Base-by-base conservation (phyloP, 2,329 filamentous ascomycete species). In the Chrysosphaeria jannelii region DNA sequence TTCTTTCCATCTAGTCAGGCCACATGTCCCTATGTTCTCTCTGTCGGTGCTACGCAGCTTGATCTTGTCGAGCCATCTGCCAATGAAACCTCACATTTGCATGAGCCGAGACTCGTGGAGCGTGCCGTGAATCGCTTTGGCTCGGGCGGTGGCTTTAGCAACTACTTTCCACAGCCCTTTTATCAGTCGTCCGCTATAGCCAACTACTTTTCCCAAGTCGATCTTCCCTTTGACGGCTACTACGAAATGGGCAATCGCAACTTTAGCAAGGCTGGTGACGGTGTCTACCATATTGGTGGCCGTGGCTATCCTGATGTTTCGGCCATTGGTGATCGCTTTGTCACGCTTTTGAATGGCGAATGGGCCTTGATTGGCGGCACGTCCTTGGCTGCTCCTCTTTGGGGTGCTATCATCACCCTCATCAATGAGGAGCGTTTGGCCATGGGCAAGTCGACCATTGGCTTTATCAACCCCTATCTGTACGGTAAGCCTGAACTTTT, bases 381-480 rank as follows among this genome's bases (percentile, higher is more conserved):
- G 4, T 53, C 47, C 13, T 54, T 59, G 15, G 51, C 62, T 1
- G 41, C 56, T 1, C 67, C 67, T 0, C 42, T 58, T 1, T 57
- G 59, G 13, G 53, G 57, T 1, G 54, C 48, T 5, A 46, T 70
- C 22, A 43, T 71, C 19, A 46, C 55, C 2, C 47, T 70, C 4
- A 41, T 70, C 26, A 70, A 70, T 32, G 62, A 68, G 32, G 57
- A 53, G 1, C 44, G 58, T 16, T 38, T 66, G 10, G 39, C 47
- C 0, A 41, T 39, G 5, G 53, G 53, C 5, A 49, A 53, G 34
- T 31, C 27, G 7, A 35, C 43, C 1, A 26, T 50, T 0, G 41
- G 42, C 2, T 44, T 43, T 24, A 31, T 45, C 21, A 44, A 44
- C 28, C 41, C 38, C 4, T 27, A 31, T 1, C 20, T 38, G 27